phyloP scores from a whole-genome alignment of 2,329 filamentous ascomycete genomes.

The Zymoseptoria ardabiliae region DNA sequence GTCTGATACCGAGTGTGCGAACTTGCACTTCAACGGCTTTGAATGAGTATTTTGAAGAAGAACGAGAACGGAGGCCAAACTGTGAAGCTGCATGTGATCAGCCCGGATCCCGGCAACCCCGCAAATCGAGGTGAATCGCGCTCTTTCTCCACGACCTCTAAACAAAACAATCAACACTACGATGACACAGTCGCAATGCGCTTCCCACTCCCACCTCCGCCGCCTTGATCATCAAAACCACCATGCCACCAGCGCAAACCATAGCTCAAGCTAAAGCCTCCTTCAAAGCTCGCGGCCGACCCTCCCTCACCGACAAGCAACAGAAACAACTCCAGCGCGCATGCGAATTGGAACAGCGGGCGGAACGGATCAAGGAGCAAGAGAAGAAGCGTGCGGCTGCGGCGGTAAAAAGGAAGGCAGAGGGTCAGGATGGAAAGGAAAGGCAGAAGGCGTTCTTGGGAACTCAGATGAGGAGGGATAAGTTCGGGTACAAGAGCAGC shows the following conservation, averaged over 20 bases:
- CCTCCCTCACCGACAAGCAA: constrained; percentile 26
- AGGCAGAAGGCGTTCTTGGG: constrained; percentile 16
- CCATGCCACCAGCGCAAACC: constrained; percentile 20
- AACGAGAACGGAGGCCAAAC: background rate
- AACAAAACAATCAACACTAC: background rate
- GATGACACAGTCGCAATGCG: background rate
- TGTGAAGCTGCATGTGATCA: background rate
- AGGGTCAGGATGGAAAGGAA: constrained; percentile 16
- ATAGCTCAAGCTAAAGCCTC: constrained; percentile 31
- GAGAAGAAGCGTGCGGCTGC: constrained; percentile 27
- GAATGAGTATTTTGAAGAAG: background rate
- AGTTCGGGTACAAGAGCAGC: constrained; percentile 30
- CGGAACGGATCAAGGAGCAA: constrained; percentile 27
- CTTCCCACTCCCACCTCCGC: background rate
- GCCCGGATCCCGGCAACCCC: background rate
- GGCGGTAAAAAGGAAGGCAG: constrained; percentile 23
- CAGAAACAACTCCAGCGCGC: constrained; percentile 28
- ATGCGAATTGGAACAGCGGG: constrained; percentile 29
- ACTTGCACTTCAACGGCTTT: background rate
- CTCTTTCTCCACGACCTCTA: constrained; percentile 1
- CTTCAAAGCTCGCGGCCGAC: constrained; percentile 29
- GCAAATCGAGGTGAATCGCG: background rate
- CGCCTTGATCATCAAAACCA: background rate
- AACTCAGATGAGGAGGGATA: constrained; percentile 27
- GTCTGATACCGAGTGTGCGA: background rate